These are phyloP conservation scores for Fusarium sp. DNA, from an alignment of 2,329 filamentous ascomycete genomes.

Conservation along the genomic window DNA sequence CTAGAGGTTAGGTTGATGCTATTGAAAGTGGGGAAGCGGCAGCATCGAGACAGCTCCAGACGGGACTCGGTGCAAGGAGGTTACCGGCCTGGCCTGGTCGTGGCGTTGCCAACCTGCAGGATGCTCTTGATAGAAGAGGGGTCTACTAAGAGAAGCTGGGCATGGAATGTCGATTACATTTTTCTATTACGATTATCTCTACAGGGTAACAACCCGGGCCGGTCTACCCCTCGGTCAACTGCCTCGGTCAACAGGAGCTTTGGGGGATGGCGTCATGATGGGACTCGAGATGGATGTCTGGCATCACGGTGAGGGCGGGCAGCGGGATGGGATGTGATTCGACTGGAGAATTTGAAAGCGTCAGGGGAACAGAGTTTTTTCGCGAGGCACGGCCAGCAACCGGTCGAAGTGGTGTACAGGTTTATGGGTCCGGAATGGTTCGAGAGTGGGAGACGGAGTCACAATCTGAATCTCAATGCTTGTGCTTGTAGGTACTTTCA, in stretches of 20 bases:
- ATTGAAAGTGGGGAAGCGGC: not conserved
- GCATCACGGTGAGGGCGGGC: conserved; percentile 32
- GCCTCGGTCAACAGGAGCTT: conserved; percentile 24
- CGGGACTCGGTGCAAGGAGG: not conserved
- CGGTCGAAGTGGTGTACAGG: not conserved
- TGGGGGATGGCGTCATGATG: conserved; percentile 42
- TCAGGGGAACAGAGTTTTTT: conserved; percentile 34
- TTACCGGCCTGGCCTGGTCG: not conserved
- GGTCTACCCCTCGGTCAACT: conserved; percentile 1
- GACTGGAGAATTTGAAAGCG: conserved; percentile 24
- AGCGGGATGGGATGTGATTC: conserved; percentile 35
- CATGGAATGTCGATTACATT: not conserved
- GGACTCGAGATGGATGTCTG: conserved; percentile 25
- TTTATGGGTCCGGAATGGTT: not conserved
- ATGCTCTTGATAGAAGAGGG: not conserved
- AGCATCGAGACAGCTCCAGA: conserved; percentile 11
- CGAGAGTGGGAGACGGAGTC: not conserved
- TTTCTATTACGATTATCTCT: not conserved
- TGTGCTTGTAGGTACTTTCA: not conserved
- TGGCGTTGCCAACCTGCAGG: not conserved
- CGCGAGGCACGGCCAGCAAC: not conserved
- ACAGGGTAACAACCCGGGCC: conserved; percentile 33
- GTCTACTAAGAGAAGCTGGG: not conserved
- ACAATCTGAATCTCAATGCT: not conserved
- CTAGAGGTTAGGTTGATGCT: conserved; percentile 16